Evolutionary conservation across 495 filamentous ascomycete genomes (phyloP), one percentile per base, ranked within the genome.

Genomic region (Xylaria curta): DNA sequence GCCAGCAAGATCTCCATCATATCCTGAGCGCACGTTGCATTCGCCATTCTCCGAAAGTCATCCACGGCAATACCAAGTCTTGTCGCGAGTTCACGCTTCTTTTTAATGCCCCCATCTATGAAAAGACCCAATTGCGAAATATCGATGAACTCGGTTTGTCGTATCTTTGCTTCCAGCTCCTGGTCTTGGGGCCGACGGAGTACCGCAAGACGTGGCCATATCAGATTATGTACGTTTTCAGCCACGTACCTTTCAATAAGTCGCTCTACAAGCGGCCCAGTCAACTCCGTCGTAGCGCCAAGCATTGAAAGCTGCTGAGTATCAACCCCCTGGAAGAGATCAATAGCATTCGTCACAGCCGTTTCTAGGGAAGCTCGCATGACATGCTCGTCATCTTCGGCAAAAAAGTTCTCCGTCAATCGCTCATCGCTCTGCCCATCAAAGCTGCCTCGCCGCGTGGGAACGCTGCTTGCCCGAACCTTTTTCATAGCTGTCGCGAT

Each of bases 241-340:
- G 92, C 89, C 40, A 98, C 90, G 82, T 98, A 98, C 17, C 94
- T 91, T 81, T 99, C 97, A 74, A 99, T 97, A 69, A 98, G 87
- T 38, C 92, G 89, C 80, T 99, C 97, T 12, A 98, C 95, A 26
- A 94, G 79, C 17, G 94, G 93, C 0, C 96, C 97, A 2, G 97
- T 98, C 19, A 99, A 84, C 73, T 98, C 94, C 4, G 97, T 99
- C 4, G 94, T 97, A 9, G 95, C 91, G 9, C 94, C 97, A 19
- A 99, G 88, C 28, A 95, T 87, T 17, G 95, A 97, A 54, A 99
- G 82, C 78, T 98, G 97, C 71, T 97, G 93, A 75, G 97, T 97
- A 74, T 99, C 97, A 21, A 98, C 95, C 58, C 90, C 88, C 75
- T 98, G 94, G 72, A 99, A 99, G 1, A 98, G 86, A 79, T 98